A percentile compares a stretch with the other conserved stretches of the same genome.
These are phyloP conservation scores for Aquilaria sinensis DNA, from an alignment of 345 rosid species.

Conservation along the genomic window DNA sequence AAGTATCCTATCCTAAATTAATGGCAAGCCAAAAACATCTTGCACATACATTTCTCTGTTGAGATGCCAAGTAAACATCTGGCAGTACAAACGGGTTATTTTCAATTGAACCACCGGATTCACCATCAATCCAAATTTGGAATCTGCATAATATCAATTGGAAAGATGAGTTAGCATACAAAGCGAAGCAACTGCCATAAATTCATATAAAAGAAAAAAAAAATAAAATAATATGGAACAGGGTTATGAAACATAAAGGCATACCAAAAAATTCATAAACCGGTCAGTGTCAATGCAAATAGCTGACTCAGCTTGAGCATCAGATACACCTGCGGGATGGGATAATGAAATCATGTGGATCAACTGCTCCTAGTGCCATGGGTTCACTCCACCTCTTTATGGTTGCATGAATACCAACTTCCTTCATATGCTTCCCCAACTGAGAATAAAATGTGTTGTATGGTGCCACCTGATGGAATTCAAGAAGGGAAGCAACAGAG, in stretches of 20 bases:
- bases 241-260: not conserved
- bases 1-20: no score
- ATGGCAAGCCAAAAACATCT: no score
- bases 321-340: constrained; percentile 92
- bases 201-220: not conserved
- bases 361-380: constrained; percentile 72
- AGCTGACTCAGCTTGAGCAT: constrained; percentile 81
- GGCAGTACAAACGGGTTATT: constrained; percentile 79
- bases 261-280: constrained; percentile 74
- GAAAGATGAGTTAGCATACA: constrained; percentile 10
- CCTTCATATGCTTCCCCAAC: constrained; percentile 81
- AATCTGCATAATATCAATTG: constrained; percentile 36
- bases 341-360: constrained; percentile 84
- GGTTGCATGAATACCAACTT: constrained; percentile 64
- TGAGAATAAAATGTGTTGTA: constrained; percentile 82
- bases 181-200: constrained; percentile 5
- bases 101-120: constrained; percentile 56
- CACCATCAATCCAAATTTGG: constrained; percentile 81
- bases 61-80: constrained; percentile 51
- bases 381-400: constrained; percentile 85
- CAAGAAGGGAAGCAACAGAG: not conserved
- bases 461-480: constrained; percentile 67
- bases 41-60: constrained; percentile 64
- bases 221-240: not conserved
- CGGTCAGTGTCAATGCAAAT: constrained; percentile 74